Conservation (phyloP, 2,329 filamentous ascomycete genomes). For the Aspergillus brasiliensis region DNA sequence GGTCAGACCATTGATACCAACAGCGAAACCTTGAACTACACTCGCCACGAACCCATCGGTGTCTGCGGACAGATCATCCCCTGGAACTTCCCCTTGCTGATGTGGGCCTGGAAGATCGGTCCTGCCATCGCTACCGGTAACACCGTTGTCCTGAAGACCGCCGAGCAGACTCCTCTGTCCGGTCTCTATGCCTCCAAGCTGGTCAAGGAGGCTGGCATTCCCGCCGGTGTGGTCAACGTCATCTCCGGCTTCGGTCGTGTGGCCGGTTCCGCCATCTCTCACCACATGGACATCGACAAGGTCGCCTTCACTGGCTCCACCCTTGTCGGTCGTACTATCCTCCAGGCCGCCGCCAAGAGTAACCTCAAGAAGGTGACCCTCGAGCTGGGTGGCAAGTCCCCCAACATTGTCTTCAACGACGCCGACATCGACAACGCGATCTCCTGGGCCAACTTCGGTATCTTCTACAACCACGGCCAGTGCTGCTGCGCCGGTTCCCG, state of each 20-base stretch:
- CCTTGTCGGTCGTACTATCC: slow-evolving; percentile 60
- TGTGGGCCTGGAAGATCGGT: slow-evolving; percentile 85
- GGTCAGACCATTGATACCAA: slow-evolving; percentile 83
- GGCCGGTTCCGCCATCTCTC: slow-evolving; percentile 68
- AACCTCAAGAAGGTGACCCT: slow-evolving; percentile 68
- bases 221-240: slow-evolving; percentile 63
- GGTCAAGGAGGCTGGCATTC: slow-evolving; percentile 63
- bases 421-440: slow-evolving; percentile 32
- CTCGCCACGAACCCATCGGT: slow-evolving; percentile 74
- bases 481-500: slow-evolving; percentile 30
- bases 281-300: slow-evolving; percentile 67
- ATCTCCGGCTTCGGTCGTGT: slow-evolving; percentile 75
- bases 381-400: slow-evolving; percentile 30
- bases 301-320: slow-evolving; percentile 66
- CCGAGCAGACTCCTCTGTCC: slow-evolving; percentile 68
- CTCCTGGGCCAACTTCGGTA: slow-evolving; percentile 30
- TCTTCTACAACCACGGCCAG: slow-evolving; percentile 32
- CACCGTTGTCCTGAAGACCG: slow-evolving; percentile 64
- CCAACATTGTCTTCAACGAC: slow-evolving; percentile 30
- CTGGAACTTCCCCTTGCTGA: slow-evolving; percentile 85
- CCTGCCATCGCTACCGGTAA: slow-evolving; percentile 66
- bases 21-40: slow-evolving; percentile 81
- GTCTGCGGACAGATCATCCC: slow-evolving; percentile 89
- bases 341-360: slow-evolving; percentile 63
- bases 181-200: slow-evolving; percentile 62